Evolutionary conservation across 352 stramenopile genomes (phyloP).

Genomic region (Blastocystis sp.): DNA sequence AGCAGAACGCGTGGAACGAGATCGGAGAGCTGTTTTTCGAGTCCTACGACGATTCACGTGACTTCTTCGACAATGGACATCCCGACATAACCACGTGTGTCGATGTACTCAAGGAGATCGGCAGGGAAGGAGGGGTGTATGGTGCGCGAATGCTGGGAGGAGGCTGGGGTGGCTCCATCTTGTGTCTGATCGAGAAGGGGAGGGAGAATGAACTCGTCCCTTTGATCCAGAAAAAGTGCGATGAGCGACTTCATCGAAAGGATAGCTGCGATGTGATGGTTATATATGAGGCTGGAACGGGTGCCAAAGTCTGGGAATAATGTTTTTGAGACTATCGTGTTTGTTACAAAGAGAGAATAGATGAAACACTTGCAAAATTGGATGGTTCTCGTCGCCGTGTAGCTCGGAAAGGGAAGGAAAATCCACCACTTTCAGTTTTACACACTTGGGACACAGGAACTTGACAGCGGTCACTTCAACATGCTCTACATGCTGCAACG

Average conservation of each 20-base stretch:
- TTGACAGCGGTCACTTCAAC: neutral
- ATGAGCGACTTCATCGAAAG: neutral
- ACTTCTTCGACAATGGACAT: slow-evolving; percentile 54
- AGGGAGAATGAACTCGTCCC: slow-evolving; percentile 3
- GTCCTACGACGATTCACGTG: slow-evolving; percentile 35
- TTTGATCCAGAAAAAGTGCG: slow-evolving; percentile 33
- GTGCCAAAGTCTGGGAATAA: neutral
- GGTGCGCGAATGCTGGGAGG: slow-evolving; percentile 41
- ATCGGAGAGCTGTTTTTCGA: slow-evolving; percentile 36
- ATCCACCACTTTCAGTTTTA: neutral
- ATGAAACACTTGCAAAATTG: neutral
- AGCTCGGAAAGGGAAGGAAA: neutral
- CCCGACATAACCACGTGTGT: slow-evolving; percentile 30
- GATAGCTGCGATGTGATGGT: slow-evolving; percentile 49
- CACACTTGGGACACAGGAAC: neutral
- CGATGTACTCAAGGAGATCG: neutral
- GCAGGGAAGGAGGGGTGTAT: neutral
- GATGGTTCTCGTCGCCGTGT: neutral
- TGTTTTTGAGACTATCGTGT: neutral
- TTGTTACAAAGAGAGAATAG: neutral
- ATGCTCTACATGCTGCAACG: neutral
- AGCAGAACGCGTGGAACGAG: neutral
- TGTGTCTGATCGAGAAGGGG: slow-evolving; percentile 40
- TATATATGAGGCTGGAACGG: neutral
- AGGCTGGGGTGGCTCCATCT: slow-evolving; percentile 14